phyloP scores from a whole-genome alignment of 75 land plant species.

The Gnetum montanum region DNA sequence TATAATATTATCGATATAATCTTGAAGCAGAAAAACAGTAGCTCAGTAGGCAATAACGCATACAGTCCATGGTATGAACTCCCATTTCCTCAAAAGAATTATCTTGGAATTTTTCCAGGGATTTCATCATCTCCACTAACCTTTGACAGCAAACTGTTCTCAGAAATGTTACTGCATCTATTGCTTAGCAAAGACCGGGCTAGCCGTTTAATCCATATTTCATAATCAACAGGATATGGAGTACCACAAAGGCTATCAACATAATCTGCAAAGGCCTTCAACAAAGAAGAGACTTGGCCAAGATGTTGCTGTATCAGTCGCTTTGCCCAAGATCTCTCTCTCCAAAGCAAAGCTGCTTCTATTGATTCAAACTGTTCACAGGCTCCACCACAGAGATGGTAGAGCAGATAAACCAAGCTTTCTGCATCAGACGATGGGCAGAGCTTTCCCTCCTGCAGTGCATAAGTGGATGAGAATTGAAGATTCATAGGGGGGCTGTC shows the following conservation, averaged over 20 bases:
- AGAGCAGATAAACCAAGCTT: constrained; percentile 56
- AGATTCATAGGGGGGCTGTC: constrained; percentile 62
- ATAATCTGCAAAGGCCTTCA: constrained; percentile 80
- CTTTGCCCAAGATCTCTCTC: constrained; percentile 43
- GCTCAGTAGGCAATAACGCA: no score
- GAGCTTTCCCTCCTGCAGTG: constrained; percentile 67
- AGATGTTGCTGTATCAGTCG: constrained; percentile 47
- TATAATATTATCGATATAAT: no score
- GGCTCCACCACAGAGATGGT: constrained; percentile 36
- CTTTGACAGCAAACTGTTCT: no score
- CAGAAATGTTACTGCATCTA: no score
- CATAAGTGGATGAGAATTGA: constrained; percentile 50
- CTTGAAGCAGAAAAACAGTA: no score
- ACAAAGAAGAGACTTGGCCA: constrained; percentile 51
- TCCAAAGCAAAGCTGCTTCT: constrained; percentile 64
- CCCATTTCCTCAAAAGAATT: no score
- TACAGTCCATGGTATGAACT: no score
- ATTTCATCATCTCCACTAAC: no score
- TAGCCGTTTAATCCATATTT: constrained; percentile 48
- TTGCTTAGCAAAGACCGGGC: constrained; percentile 2
- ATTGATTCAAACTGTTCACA: constrained; percentile 45
- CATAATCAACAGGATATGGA: constrained; percentile 64
- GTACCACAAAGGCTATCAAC: constrained; percentile 66
- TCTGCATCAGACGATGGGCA: constrained; percentile 76
- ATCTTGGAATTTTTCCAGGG: no score